Conservation (phyloP, 1,284 basidiomycete genomes). For the Austroboletus novae-zelandiae region DNA sequence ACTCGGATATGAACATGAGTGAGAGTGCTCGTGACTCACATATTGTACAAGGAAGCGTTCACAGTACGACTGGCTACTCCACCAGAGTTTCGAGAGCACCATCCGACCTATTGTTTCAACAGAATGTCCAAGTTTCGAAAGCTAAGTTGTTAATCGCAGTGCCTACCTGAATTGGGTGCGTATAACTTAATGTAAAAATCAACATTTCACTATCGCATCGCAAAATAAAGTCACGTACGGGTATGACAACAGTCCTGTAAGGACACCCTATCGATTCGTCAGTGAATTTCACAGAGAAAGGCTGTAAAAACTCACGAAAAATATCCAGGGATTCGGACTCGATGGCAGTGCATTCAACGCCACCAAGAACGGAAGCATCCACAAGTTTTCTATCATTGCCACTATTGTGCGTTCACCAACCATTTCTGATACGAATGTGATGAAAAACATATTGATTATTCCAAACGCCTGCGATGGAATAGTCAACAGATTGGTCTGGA, state of each 20-base stretch:
- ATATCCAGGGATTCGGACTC: constrained; percentile 48
- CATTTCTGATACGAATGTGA: constrained; percentile 45
- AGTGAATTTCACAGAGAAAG: background rate
- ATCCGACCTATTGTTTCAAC: constrained; percentile 41
- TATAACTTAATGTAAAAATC: constrained; percentile 15
- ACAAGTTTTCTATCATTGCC: constrained; percentile 47
- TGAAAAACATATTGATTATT: constrained; percentile 42
- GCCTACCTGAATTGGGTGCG: constrained; percentile 38
- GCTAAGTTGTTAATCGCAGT: background rate
- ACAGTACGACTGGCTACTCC: constrained; percentile 56
- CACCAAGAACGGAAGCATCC: constrained; percentile 50
- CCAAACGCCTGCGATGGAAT: constrained; percentile 49
- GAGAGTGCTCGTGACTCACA: constrained; percentile 27
- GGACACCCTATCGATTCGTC: constrained; percentile 21
- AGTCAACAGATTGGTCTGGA: constrained; percentile 57
- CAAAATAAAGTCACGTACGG: constrained; percentile 29
- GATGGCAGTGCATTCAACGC: constrained; percentile 46
- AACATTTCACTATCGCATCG: background rate
- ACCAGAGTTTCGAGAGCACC: constrained; percentile 54
- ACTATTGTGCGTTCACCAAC: constrained; percentile 46
- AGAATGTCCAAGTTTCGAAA: background rate
- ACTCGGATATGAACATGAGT: background rate
- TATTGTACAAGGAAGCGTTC: constrained; percentile 56
- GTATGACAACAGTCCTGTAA: constrained; percentile 32
- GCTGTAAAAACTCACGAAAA: constrained; percentile 33